Evolutionary conservation across 176 grass and related monocot species (phyloP).

Genomic region (Bothriochloa decipiens): DNA sequence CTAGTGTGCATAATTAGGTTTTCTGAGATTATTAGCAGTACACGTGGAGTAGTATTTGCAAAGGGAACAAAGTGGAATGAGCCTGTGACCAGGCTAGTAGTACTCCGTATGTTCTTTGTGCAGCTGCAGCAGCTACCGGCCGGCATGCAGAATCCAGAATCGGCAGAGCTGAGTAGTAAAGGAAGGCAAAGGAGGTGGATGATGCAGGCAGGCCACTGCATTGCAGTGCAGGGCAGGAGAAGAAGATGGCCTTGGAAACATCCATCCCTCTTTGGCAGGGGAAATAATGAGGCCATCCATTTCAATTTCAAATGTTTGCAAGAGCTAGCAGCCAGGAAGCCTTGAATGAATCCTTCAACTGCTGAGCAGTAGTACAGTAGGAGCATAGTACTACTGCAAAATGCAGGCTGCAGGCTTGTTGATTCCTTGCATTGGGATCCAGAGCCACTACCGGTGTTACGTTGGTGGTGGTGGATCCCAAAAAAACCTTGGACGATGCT

Average conservation of each 20-base stretch:
- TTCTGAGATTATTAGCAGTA: background rate
- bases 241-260: slow-evolving; percentile 40
- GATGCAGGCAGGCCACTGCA: background rate
- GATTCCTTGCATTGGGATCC: background rate
- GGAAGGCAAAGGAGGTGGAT: background rate
- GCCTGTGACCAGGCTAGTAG: background rate
- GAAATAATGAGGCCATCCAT: slow-evolving; percentile 58
- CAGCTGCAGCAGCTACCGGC: background rate
- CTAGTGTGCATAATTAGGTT: background rate
- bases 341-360: too few relatives aligned
- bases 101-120: slow-evolving; percentile 10
- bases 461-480: background rate
- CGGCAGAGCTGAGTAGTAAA: background rate
- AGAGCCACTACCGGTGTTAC: background rate
- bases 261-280: slow-evolving; percentile 26
- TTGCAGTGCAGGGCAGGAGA: background rate
- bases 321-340: background rate
- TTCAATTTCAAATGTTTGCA: slow-evolving; percentile 57
- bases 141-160: background rate
- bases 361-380: too few relatives aligned
- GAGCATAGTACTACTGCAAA: background rate
- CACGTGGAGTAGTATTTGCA: background rate
- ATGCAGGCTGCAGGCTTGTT: too few relatives aligned
- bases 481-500: background rate
- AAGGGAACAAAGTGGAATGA: background rate